Base-by-base conservation (phyloP, 2,329 filamentous ascomycete species). In the Stagonosporopsis cucurbitacearum region DNA sequence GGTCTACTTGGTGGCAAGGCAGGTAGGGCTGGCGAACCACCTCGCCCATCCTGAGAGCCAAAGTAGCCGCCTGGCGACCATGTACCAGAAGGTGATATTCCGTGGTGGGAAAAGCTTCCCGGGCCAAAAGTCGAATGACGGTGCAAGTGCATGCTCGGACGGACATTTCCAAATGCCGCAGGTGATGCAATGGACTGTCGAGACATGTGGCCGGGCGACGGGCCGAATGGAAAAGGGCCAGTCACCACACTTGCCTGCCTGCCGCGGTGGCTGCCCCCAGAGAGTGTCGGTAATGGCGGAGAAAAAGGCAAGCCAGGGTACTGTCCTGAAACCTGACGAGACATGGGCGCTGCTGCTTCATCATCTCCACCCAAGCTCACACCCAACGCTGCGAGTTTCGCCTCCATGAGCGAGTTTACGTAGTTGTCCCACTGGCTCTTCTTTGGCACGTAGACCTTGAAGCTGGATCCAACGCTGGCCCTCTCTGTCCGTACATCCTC, bases 361-460 rank as follows among this genome's bases (percentile, higher is more conserved):
- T 87, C 85, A 47, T 95, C 91, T 44, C 89, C 87, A 32, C 87
- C 90, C 58, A 91, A 83, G 17, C 87, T 92, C 12, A 98, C 95
- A 62, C 95, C 95, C 51, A 99, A 82, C 46, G 94, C 93, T 58
- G 92, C 88, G 48, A 99, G 82, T 78, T 97, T 99, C 58, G 94
- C 92, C 78, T 99, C 95, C 64, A 91, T 87, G 32, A 98, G 80
- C 63, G 89, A 88, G 50, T 89, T 85, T 55, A 93, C 89, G 74
- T 98, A 96, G 23, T 86, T 81, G 68, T 91, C 89, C 88, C 88
- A 91, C 66, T 85, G 83, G 36, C 88, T 86, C 59, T 89, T 77
- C 68, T 91, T 88, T 2, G 91, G 89, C 57, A 95, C 81, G 22
- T 82, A 82, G 32, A 95, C 88, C 50, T 80, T 81, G 69, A 81